A percentile compares a stretch with the other conserved stretches of the same genome.
These are phyloP conservation scores for Colletotrichum lentis DNA, from an alignment of 2,329 filamentous ascomycete species.

Conservation along the genomic window DNA sequence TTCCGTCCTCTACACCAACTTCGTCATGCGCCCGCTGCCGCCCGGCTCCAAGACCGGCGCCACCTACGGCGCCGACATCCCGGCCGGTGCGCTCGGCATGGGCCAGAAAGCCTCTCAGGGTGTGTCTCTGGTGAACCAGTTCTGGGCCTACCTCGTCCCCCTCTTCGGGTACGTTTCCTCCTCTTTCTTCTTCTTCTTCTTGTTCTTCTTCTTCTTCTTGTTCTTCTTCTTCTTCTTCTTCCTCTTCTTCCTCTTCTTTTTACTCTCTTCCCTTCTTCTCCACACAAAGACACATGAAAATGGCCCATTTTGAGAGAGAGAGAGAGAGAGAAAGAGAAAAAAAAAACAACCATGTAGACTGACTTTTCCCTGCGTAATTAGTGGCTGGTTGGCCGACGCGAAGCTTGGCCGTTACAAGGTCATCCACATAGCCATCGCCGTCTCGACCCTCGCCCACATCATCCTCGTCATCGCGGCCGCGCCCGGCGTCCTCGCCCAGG, in stretches of 20 bases:
- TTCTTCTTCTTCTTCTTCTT: constrained; percentile 24
- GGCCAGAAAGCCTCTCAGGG: constrained; percentile 64
- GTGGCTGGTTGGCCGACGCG: constrained; percentile 70
- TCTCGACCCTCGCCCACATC: constrained; percentile 72
- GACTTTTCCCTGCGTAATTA: constrained; percentile 40
- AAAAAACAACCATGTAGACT: not conserved
- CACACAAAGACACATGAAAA: too few species aligned
- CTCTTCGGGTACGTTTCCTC: constrained; percentile 57
- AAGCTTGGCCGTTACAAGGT: constrained; percentile 78
- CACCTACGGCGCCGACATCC: constrained; percentile 45
- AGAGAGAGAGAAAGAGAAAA: too few species aligned
- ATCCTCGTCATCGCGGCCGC: constrained; percentile 72
- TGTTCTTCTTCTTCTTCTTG: too few species aligned
- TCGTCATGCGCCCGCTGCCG: constrained; percentile 66
- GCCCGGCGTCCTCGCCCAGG: constrained; percentile 67
- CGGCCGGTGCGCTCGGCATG: constrained; percentile 64
- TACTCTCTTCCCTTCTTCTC: constrained; percentile 16
- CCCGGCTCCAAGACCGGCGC: constrained; percentile 63
- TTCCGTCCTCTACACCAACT: constrained; percentile 73
- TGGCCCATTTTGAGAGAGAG: too few species aligned
- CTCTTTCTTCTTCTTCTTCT: too few species aligned
- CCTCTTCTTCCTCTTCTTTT: too few species aligned
- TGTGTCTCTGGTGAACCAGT: constrained; percentile 63
- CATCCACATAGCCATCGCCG: constrained; percentile 71
- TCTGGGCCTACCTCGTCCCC: constrained; percentile 69